A percentile compares a stretch with the other conserved stretches of the same genome.
These are phyloP conservation scores for Fusarium sp. DNA, from an alignment of 2,329 filamentous ascomycete species.

Conservation along the genomic window DNA sequence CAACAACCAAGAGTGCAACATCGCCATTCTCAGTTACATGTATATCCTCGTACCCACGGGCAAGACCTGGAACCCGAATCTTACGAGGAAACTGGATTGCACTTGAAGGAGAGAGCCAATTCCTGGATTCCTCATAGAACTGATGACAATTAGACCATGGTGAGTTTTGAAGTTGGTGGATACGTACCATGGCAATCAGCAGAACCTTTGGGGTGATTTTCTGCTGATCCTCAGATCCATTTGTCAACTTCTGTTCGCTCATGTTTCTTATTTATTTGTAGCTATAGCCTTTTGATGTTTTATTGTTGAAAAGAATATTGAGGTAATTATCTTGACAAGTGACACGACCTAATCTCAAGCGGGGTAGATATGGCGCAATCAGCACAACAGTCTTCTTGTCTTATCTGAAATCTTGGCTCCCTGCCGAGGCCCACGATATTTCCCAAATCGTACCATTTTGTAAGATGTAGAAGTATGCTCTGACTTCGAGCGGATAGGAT, in stretches of 20 bases:
- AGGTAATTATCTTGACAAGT: conserved; percentile 15
- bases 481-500: accelerated
- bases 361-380: conserved; percentile 34
- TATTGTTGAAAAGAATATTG: background rate
- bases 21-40: conserved; percentile 18
- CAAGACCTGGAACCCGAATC: conserved; percentile 21
- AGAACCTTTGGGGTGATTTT: conserved; percentile 22
- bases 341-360: background rate
- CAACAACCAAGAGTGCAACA: conserved; percentile 25
- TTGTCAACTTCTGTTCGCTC: background rate
- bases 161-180: accelerated
- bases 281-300: accelerated
- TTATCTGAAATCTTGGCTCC: background rate
- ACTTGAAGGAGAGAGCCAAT: conserved; percentile 21
- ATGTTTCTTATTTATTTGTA: background rate
- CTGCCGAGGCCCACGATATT: conserved; percentile 15
- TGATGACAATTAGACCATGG: background rate
- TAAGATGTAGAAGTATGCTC: background rate
- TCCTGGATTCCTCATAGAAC: conserved; percentile 30
- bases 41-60: conserved; percentile 23
- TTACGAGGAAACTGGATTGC: conserved; percentile 21
- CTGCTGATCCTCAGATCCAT: background rate
- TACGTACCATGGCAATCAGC: conserved; percentile 27
- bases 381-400: background rate
- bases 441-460: background rate